Conservation (phyloP, 306 rosid genomes). For the Sesbania bispinosa region DNA sequence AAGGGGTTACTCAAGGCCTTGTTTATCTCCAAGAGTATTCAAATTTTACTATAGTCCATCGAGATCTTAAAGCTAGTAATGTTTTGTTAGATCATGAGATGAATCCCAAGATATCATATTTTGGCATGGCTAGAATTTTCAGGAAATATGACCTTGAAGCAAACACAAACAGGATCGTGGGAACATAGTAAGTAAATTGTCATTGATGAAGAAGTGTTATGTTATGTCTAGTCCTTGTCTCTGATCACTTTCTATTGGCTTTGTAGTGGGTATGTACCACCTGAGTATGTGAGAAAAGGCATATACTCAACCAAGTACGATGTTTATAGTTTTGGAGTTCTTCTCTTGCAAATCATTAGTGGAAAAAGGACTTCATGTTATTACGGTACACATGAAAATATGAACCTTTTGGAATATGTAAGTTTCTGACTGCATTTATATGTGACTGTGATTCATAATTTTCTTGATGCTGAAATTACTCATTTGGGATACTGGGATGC, state of each 20-base stretch:
- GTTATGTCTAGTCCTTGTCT: neutral
- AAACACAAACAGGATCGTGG: constrained; percentile 54
- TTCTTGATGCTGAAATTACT: neutral
- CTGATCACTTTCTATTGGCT: neutral
- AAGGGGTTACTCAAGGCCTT: constrained; percentile 71
- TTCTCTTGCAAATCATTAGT: constrained; percentile 66
- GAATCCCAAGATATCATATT: constrained; percentile 64
- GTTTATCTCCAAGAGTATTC: constrained; percentile 76
- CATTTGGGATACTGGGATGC: too few relatives aligned
- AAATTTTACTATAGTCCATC: constrained; percentile 60
- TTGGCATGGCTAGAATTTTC: constrained; percentile 67
- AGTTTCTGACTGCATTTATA: neutral
- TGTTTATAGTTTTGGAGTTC: constrained; percentile 41
- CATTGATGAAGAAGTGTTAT: neutral
- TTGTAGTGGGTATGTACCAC: constrained; percentile 61
- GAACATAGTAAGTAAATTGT: constrained; percentile 52
- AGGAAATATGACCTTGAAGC: constrained; percentile 55
- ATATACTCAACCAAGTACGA: constrained; percentile 54
- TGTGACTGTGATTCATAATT: neutral
- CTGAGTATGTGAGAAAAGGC: constrained; percentile 57
- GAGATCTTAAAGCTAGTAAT: constrained; percentile 69
- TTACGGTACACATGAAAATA: constrained; percentile 39
- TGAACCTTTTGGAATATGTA: constrained; percentile 59
- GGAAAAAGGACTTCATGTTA: constrained; percentile 46
- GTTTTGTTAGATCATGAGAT: constrained; percentile 47